Evolutionary conservation across 768 basidiomycete species (phyloP).

Genomic region (Trametes coccinea): DNA sequence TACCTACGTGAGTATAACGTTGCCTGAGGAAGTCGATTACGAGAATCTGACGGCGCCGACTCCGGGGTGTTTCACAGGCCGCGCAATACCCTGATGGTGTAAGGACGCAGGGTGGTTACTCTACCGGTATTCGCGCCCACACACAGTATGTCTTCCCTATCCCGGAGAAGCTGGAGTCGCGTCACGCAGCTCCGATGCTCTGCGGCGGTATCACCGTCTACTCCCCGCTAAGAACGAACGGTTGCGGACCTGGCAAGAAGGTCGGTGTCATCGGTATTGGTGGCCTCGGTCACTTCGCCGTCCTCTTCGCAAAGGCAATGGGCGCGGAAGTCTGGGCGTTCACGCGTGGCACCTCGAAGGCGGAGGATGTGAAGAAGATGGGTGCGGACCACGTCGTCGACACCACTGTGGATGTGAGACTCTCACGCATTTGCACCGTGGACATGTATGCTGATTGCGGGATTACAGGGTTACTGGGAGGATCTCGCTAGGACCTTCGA

Average conservation of each 20-base stretch:
- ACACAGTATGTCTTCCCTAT: constrained; percentile 62
- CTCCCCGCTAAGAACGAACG: constrained; percentile 58
- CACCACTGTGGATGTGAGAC: constrained; percentile 35
- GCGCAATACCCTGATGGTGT: constrained; percentile 43
- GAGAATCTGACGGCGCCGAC: background rate
- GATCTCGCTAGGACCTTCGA: constrained; percentile 43
- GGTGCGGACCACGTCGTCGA: constrained; percentile 57
- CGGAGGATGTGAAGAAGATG: constrained; percentile 55
- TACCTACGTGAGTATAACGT: constrained; percentile 36
- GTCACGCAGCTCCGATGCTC: constrained; percentile 61
- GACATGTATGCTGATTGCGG: background rate
- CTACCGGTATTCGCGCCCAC: constrained; percentile 45
- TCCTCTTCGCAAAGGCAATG: constrained; percentile 53
- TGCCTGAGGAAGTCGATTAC: background rate
- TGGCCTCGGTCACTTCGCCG: constrained; percentile 47
- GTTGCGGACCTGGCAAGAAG: constrained; percentile 58
- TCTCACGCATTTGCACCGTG: background rate
- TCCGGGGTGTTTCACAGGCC: constrained; percentile 29
- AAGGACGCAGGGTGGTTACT: constrained; percentile 47
- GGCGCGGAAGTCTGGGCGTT: constrained; percentile 60
- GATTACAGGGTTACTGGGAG: constrained; percentile 39
- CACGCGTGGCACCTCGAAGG: constrained; percentile 54
- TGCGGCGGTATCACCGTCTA: constrained; percentile 65
- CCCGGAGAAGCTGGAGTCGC: constrained; percentile 52
- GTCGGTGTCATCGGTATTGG: constrained; percentile 70